A percentile compares a stretch with the other conserved stretches of the same genome.
phyloP scores from a whole-genome alignment of 1,139 yeast genomes.

The Candida sojae region DNA sequence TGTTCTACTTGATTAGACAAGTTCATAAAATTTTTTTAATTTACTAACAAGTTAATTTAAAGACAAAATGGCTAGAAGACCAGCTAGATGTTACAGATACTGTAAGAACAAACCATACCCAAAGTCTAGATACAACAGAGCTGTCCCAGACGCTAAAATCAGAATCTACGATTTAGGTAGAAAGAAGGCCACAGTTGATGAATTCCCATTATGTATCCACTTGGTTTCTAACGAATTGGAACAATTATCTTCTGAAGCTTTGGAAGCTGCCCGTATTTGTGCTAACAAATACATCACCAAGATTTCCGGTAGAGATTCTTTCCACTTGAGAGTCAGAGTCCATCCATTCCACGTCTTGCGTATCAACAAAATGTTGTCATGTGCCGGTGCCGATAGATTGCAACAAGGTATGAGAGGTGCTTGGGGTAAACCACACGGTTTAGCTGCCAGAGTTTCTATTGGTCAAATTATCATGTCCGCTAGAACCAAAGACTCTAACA shows the following conservation, averaged over 20 bases:
- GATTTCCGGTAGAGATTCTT: constrained; percentile 97
- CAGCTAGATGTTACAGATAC: constrained; percentile 99
- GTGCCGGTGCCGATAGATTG: constrained; percentile 99
- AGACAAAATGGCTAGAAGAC: constrained; percentile 99
- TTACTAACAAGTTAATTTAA: constrained; percentile 30
- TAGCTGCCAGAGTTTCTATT: constrained; percentile 98
- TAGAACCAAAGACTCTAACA: constrained; percentile 98
- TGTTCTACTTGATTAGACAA: neutral
- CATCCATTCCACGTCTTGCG: constrained; percentile 99
- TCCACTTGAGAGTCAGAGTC: constrained; percentile 99
- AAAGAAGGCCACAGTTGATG: constrained; percentile 99
- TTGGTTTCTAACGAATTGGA: constrained; percentile 98
- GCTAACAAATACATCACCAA: constrained; percentile 99
- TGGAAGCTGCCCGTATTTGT: constrained; percentile 99
- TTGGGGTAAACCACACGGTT: constrained; percentile 99
- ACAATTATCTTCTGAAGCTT: constrained; percentile 99
- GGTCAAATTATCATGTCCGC: constrained; percentile 98
- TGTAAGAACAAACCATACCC: constrained; percentile 99
- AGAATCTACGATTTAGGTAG: constrained; percentile 99
- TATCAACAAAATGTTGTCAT: constrained; percentile 99
- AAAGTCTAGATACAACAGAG: constrained; percentile 99
- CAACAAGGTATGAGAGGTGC: constrained; percentile 99
- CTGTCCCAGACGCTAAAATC: constrained; percentile 99
- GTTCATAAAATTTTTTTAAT: neutral
- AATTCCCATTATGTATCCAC: constrained; percentile 99